A percentile compares a stretch with the other conserved stretches of the same genome.
Evolutionary conservation across 2,329 filamentous ascomycete genomes (phyloP).

Genomic region (Botrytis medusae): DNA sequence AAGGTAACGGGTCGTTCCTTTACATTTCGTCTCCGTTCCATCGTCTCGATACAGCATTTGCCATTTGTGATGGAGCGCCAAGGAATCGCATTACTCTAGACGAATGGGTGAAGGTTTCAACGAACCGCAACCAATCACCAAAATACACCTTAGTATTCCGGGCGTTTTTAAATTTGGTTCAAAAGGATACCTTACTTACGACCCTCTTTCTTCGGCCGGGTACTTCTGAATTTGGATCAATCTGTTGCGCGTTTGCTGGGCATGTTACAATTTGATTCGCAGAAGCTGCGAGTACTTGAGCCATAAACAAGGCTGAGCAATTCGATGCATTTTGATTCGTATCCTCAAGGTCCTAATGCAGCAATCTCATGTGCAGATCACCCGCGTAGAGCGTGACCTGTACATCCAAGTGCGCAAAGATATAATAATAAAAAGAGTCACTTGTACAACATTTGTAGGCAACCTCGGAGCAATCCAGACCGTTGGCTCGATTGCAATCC

Average conservation of each 20-base stretch:
- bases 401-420: not conserved
- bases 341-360: not conserved
- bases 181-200: not conserved
- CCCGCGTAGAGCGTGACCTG: constrained; percentile 1
- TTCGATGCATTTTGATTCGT: not conserved
- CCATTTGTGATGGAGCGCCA: not conserved
- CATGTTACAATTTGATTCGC: constrained; percentile 3
- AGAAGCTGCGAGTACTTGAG: constrained; percentile 5
- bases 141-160: not conserved
- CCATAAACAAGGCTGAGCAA: not conserved
- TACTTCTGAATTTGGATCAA: not conserved
- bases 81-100: not conserved
- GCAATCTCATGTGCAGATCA: not conserved
- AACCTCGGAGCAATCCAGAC: not conserved
- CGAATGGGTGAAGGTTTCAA: not conserved
- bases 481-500: not conserved
- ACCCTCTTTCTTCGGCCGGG: not conserved
- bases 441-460: constrained; percentile 3
- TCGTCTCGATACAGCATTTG: constrained; percentile 1
- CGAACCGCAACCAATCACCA: not conserved
- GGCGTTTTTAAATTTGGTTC: not conserved
- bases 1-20: not conserved
- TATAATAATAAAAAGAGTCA: not conserved
- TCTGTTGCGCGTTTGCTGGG: not conserved
- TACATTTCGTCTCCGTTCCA: not conserved